Conservation (phyloP, 2,329 filamentous ascomycete species). For the Calonectria ilicicola region DNA sequence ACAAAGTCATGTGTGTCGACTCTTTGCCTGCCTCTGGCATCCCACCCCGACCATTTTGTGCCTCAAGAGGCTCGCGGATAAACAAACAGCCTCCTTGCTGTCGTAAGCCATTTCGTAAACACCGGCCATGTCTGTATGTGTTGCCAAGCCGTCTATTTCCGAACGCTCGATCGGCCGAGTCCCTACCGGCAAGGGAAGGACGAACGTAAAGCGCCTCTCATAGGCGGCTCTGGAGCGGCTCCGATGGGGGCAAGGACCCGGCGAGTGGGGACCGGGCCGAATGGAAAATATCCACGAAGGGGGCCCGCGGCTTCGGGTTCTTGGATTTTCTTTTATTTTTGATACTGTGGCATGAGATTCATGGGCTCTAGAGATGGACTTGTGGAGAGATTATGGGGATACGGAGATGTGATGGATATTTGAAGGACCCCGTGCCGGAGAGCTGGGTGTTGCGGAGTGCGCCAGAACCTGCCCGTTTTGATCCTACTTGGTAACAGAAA, state of each 20-base stretch:
- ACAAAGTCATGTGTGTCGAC: background rate
- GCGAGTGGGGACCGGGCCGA: conserved; percentile 15
- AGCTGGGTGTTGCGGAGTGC: background rate
- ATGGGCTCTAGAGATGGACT: background rate
- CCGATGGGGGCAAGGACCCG: background rate
- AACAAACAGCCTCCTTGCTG: background rate
- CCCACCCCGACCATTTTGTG: background rate
- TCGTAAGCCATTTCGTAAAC: background rate
- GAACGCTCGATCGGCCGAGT: background rate
- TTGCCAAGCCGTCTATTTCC: background rate
- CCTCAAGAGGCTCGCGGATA: background rate
- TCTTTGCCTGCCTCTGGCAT: background rate
- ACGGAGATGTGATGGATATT: background rate
- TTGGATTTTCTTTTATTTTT: background rate
- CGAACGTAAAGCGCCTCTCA: background rate
- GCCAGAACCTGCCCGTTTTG: background rate
- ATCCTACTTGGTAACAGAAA: background rate
- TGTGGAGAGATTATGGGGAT: conserved; percentile 13
- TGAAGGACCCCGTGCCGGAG: background rate
- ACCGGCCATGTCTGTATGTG: background rate
- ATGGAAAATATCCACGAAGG: conserved; percentile 2
- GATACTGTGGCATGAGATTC: conserved; percentile 11
- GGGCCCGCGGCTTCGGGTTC: conserved; percentile 2
- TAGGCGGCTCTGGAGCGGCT: background rate
- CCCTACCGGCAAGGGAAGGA: conserved; percentile 1